Evolutionary conservation across 2,329 filamentous ascomycete genomes (phyloP).

Genomic region (Fusarium ramigenum): DNA sequence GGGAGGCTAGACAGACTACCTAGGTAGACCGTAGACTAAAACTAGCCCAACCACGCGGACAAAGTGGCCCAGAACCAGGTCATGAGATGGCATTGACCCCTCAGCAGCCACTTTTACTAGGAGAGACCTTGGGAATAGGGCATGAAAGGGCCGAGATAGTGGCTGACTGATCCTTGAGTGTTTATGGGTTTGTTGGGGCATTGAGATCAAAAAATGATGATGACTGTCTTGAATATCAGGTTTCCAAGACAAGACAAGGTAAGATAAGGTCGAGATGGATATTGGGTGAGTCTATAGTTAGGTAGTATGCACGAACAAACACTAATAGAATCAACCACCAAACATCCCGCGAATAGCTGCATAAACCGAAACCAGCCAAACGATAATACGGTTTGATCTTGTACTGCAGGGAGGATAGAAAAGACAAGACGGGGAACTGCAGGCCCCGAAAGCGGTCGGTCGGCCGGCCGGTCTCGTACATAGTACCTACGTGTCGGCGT

Average conservation of each 20-base stretch:
- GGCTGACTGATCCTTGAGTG: slow-evolving; percentile 12
- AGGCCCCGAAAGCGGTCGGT: slow-evolving; percentile 12
- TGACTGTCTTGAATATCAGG: not conserved
- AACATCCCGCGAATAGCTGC: slow-evolving; percentile 11
- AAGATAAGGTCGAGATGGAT: not conserved
- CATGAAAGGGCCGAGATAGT: slow-evolving; percentile 8
- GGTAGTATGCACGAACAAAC: too few species aligned
- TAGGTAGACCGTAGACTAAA: not conserved
- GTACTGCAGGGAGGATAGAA: not conserved
- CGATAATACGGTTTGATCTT: not conserved
- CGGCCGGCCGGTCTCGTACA: not conserved
- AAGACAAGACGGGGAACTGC: not conserved
- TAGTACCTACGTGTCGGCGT: slow-evolving; percentile 22
- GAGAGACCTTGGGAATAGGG: not conserved
- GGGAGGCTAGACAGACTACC: not conserved
- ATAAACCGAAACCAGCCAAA: slow-evolving; percentile 22
- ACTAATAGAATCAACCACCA: not conserved
- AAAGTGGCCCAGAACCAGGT: slow-evolving; percentile 10
- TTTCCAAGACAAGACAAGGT: not conserved
- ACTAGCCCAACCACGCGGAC: slow-evolving; percentile 27
- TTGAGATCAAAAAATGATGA: slow-evolving; percentile 30
- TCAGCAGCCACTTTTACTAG: slow-evolving; percentile 3
- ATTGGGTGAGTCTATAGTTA: not conserved
- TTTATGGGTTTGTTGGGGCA: not conserved
- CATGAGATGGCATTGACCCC: slow-evolving; percentile 28